Conservation (phyloP, 148 eudicot genomes). For the Nepenthes mirabilis region DNA sequence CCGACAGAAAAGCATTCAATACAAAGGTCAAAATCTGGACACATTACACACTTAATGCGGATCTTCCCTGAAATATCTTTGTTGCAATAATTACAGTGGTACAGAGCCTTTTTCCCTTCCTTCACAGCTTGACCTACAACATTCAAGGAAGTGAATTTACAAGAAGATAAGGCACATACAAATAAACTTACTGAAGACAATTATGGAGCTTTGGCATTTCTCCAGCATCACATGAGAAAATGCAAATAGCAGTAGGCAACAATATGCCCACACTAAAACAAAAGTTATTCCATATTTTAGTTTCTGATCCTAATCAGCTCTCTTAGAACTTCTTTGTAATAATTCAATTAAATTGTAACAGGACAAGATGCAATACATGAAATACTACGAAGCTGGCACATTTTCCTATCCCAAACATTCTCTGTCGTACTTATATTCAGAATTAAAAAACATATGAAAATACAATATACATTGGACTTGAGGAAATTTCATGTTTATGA, state of each 20-base stretch:
- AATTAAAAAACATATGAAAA: too few species aligned
- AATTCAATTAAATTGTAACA: too few species aligned
- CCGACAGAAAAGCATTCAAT: conserved; percentile 96
- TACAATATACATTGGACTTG: too few species aligned
- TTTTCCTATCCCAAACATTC: too few species aligned
- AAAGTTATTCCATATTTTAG: too few species aligned
- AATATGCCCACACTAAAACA: too few species aligned
- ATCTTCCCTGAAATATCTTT: conserved; percentile 85
- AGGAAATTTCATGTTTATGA: too few species aligned
- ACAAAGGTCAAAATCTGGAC: conserved; percentile 94
- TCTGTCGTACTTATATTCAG: too few species aligned
- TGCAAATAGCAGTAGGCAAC: background rate
- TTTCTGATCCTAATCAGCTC: too few species aligned
- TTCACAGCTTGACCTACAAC: conserved; percentile 49
- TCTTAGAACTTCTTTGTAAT: too few species aligned
- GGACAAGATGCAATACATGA: too few species aligned
- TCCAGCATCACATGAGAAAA: background rate
- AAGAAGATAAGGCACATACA: background rate
- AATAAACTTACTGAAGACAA: background rate
- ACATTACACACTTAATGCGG: conserved; percentile 72
- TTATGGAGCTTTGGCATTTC: background rate
- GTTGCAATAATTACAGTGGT: conserved; percentile 95
- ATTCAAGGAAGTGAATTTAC: conserved; percentile 2
- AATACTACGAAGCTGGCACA: too few species aligned
- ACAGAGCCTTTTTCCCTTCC: conserved; percentile 80